Percentiles rank a stretch among this genome's conserved stretches.
phyloP scores from a whole-genome alignment of 129 eudicot genomes.

The Mikania micrantha region DNA sequence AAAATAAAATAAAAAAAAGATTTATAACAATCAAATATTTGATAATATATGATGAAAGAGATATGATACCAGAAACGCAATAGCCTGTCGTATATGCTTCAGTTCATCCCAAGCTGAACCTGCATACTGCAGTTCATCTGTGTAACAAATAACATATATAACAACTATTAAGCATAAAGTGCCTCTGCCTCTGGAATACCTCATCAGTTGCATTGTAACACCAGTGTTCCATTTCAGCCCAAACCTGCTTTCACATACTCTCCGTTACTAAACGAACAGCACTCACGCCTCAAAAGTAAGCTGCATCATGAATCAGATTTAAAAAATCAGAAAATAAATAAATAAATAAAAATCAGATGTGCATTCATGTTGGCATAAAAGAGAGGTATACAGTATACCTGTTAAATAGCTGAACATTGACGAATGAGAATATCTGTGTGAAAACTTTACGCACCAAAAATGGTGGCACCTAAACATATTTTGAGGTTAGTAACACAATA shows the following conservation, averaged over 20 bases:
- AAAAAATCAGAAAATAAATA: background rate
- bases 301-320: conserved; percentile 46
- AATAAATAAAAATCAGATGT: background rate
- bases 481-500: conserved; percentile 1
- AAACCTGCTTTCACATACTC: conserved; percentile 96
- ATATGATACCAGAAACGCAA: conserved; percentile 70
- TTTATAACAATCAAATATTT: background rate
- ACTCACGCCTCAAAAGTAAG: conserved; percentile 88
- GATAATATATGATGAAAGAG: background rate
- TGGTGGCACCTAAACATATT: conserved; percentile 67
- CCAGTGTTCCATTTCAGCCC: conserved; percentile 88
- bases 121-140: conserved; percentile 68
- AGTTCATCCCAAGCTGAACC: conserved; percentile 96
- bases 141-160: conserved; percentile 6
- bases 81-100: conserved; percentile 94
- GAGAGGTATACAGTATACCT: conserved; percentile 52
- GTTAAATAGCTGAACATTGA: conserved; percentile 92
- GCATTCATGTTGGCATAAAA: conserved; percentile 3
- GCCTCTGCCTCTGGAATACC: conserved; percentile 39
- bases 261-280: conserved; percentile 96
- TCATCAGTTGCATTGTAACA: conserved; percentile 76
- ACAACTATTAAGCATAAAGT: background rate
- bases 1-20: background rate
- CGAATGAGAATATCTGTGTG: conserved; percentile 91
- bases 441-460: conserved; percentile 92